These are phyloP conservation scores for Aspergillus hancockii DNA, from an alignment of 495 filamentous ascomycete species.

Conservation along the genomic window DNA sequence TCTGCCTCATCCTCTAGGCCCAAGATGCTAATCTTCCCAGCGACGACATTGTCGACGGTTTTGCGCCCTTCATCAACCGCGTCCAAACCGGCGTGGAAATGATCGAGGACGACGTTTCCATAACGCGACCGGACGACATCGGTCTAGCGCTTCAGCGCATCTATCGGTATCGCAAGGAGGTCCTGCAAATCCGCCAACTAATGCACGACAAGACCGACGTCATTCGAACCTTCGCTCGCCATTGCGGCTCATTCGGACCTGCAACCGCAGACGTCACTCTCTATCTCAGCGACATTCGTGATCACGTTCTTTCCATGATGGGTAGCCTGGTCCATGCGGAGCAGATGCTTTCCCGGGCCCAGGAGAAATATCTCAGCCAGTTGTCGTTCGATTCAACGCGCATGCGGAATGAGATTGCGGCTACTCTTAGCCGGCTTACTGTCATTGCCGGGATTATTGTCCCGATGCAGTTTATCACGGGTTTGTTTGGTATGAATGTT, in stretches of 20 bases:
- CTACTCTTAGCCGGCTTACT: slow-evolving; percentile 81
- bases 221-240: slow-evolving; percentile 87
- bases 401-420: slow-evolving; percentile 71
- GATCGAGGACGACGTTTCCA: slow-evolving; percentile 86
- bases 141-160: slow-evolving; percentile 76
- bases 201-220: slow-evolving; percentile 93
- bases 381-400: slow-evolving; percentile 79
- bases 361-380: slow-evolving; percentile 87
- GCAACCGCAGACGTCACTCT: slow-evolving; percentile 84
- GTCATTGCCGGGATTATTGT: slow-evolving; percentile 84
- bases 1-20: slow-evolving; percentile 8
- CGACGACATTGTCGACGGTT: slow-evolving; percentile 92
- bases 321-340: slow-evolving; percentile 85
- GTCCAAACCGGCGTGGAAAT: slow-evolving; percentile 78
- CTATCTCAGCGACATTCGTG: slow-evolving; percentile 90
- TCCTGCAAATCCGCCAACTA: slow-evolving; percentile 81
- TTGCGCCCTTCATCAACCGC: slow-evolving; percentile 75
- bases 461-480: slow-evolving; percentile 83
- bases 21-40: slow-evolving; percentile 34
- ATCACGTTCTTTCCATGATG: slow-evolving; percentile 96
- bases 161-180: slow-evolving; percentile 82
- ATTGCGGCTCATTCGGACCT: slow-evolving; percentile 84
- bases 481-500: slow-evolving; percentile 95
- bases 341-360: slow-evolving; percentile 85
- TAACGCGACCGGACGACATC: slow-evolving; percentile 80